A percentile compares a stretch with the other conserved stretches of the same genome.
phyloP scores from a whole-genome alignment of 495 filamentous ascomycete genomes.

The Lichenothelia convexa region DNA sequence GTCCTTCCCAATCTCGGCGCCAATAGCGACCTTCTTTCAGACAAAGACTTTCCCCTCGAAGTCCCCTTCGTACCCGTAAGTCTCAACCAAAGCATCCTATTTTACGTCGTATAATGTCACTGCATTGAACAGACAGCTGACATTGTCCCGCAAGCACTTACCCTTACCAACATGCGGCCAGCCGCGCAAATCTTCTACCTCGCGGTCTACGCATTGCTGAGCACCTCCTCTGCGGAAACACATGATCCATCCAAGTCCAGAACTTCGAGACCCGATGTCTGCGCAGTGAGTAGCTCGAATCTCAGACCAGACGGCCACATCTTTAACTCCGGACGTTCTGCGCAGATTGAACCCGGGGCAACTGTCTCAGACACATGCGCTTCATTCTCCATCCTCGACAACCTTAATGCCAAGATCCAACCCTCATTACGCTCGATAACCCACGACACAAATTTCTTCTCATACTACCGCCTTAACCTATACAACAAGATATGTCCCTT shows the following conservation, averaged over 20 bases:
- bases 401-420: slow-evolving; percentile 57
- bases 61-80: no score
- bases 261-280: slow-evolving; percentile 32
- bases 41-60: no score
- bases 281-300: slow-evolving; percentile 38
- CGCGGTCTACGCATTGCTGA: slow-evolving; percentile 13
- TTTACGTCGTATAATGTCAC: no score
- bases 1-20: no score
- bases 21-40: no score
- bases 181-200: slow-evolving; percentile 12
- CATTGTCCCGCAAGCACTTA: neutral
- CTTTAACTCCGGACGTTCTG: slow-evolving; percentile 7
- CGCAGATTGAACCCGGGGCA: slow-evolving; percentile 42
- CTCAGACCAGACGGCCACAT: neutral
- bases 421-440: slow-evolving; percentile 70
- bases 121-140: no score
- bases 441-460: slow-evolving; percentile 85
- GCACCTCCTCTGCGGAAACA: slow-evolving; percentile 3
- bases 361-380: slow-evolving; percentile 78
- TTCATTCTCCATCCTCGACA: slow-evolving; percentile 76
- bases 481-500: slow-evolving; percentile 91
- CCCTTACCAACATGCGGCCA: slow-evolving; percentile 5
- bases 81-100: no score
- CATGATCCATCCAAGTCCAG: slow-evolving; percentile 18
- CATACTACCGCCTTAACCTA: slow-evolving; percentile 91